Percentiles rank a stretch among this genome's conserved stretches.
Evolutionary conservation across 2,329 filamentous ascomycete genomes (phyloP).

Genomic region (Exserohilum turcica): DNA sequence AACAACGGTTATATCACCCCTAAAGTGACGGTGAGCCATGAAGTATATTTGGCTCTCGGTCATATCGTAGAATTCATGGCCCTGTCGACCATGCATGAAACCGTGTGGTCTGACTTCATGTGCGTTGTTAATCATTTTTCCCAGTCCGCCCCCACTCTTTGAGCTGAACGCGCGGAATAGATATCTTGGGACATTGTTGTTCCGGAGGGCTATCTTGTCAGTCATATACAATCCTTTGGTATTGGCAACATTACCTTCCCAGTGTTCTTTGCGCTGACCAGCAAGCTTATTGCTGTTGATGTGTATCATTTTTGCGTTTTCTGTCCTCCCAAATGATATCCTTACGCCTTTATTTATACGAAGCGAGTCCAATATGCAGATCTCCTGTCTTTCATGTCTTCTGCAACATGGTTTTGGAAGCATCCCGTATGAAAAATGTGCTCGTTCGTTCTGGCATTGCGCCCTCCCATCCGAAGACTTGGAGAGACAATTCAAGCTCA

Average conservation of each 20-base stretch:
- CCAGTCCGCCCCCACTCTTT: neutral
- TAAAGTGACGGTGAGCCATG: neutral
- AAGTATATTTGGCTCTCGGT: neutral
- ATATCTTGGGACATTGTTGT: neutral
- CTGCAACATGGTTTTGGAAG: too few species aligned
- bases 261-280: neutral
- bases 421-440: too few species aligned
- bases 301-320: neutral
- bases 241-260: neutral
- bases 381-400: neutral
- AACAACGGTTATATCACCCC: neutral
- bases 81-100: neutral
- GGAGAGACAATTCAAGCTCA: too few species aligned
- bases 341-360: neutral
- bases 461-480: too few species aligned
- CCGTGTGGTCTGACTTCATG: neutral
- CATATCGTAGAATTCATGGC: neutral
- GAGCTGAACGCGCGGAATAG: neutral
- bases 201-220: neutral
- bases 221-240: neutral
- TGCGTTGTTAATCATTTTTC: neutral
- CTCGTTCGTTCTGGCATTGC: too few species aligned
- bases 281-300: neutral
- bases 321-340: neutral
- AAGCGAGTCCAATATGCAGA: too few species aligned